These are phyloP conservation scores for Usnea hakonensis DNA, from an alignment of 495 filamentous ascomycete species.

Conservation along the genomic window DNA sequence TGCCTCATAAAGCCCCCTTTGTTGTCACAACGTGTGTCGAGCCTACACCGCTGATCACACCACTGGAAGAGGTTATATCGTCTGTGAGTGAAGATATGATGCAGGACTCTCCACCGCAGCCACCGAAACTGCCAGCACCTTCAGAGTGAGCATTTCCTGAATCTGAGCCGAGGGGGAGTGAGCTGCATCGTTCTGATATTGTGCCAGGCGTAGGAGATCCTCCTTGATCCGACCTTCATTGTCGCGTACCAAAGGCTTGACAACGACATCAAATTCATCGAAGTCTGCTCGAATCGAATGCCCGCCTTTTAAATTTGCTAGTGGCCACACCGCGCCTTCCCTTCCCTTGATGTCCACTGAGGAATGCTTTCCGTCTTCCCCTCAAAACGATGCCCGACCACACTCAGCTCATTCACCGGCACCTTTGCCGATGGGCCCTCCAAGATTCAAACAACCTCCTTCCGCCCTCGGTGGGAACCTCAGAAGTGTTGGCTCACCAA, in stretches of 20 bases:
- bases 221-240: slow-evolving; percentile 55
- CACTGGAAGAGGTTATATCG: slow-evolving; percentile 41
- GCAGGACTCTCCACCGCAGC: slow-evolving; percentile 37
- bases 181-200: not conserved
- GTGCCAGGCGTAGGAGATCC: slow-evolving; percentile 48
- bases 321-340: slow-evolving; percentile 45
- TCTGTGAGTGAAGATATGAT: slow-evolving; percentile 4
- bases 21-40: slow-evolving; percentile 48
- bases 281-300: slow-evolving; percentile 45
- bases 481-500: slow-evolving; percentile 62
- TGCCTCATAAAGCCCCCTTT: slow-evolving; percentile 81
- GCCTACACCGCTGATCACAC: slow-evolving; percentile 54
- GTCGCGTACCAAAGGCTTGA: slow-evolving; percentile 50
- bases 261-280: slow-evolving; percentile 42
- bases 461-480: slow-evolving; percentile 37
- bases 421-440: slow-evolving; percentile 39
- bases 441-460: slow-evolving; percentile 57
- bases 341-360: slow-evolving; percentile 57
- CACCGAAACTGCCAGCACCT: slow-evolving; percentile 11
- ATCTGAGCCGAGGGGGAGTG: not conserved
- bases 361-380: slow-evolving; percentile 74
- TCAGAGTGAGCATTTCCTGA: slow-evolving; percentile 19
- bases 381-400: slow-evolving; percentile 59
- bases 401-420: slow-evolving; percentile 49
- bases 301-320: slow-evolving; percentile 70